These are phyloP conservation scores for Eucalyptus regnans DNA, from an alignment of 345 rosid species.

Conservation along the genomic window DNA sequence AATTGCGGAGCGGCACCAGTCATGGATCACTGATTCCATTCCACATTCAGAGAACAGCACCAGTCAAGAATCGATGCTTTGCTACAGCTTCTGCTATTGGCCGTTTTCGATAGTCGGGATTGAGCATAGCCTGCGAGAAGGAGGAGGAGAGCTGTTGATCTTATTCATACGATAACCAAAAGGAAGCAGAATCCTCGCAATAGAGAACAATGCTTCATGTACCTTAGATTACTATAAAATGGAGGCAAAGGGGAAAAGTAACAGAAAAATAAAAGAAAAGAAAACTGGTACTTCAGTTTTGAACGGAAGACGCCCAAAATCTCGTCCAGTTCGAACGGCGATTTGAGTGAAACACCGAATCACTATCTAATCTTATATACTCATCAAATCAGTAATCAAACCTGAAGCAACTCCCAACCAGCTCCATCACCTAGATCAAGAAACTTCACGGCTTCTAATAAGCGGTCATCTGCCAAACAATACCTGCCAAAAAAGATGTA, in stretches of 20 bases:
- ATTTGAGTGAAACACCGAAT: background rate
- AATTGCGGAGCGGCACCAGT: background rate
- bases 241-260: background rate
- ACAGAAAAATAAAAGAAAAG: background rate
- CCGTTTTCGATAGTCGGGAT: conserved; percentile 61
- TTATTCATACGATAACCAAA: background rate
- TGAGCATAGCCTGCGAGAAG: conserved; percentile 65
- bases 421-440: conserved; percentile 71
- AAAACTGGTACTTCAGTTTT: background rate
- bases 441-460: conserved; percentile 76
- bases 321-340: background rate
- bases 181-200: background rate
- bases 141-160: background rate
- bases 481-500: conserved; percentile 32
- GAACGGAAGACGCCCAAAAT: background rate
- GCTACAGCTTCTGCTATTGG: conserved; percentile 75
- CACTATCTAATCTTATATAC: background rate
- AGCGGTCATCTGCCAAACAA: conserved; percentile 83
- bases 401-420: conserved; percentile 97
- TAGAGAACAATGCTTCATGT: background rate
- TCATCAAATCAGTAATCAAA: background rate
- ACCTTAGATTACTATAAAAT: background rate
- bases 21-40: background rate
- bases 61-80: conserved; percentile 56
- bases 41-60: conserved; percentile 16